Evolutionary conservation across 495 filamentous ascomycete genomes (phyloP).

Genomic region (Podospora didyma): DNA sequence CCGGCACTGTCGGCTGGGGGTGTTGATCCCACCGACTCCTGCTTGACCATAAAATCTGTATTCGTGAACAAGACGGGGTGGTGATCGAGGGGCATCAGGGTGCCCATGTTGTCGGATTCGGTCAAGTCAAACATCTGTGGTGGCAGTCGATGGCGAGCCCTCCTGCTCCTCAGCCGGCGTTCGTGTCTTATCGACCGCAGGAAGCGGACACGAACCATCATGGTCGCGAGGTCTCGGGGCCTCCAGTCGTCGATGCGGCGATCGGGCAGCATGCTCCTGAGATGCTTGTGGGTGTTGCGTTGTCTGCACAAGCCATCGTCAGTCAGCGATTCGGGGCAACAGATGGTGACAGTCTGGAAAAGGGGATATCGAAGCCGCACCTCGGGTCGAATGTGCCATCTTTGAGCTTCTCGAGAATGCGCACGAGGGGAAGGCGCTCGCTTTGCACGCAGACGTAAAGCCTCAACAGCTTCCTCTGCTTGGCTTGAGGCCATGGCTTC

Average conservation of each 20-base stretch:
- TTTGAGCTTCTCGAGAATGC: constrained; percentile 30
- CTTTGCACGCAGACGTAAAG: constrained; percentile 34
- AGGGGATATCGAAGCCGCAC: constrained; percentile 7
- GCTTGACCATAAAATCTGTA: constrained; percentile 8
- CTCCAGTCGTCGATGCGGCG: constrained; percentile 33
- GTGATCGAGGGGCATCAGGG: not conserved
- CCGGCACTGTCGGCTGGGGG: constrained; percentile 10
- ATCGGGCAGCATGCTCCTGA: constrained; percentile 29
- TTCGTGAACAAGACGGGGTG: constrained; percentile 7
- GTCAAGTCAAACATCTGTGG: not conserved
- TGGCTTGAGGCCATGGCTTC: constrained; percentile 30
- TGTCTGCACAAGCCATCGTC: constrained; percentile 14
- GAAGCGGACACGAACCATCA: constrained; percentile 29
- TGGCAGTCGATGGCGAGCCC: not conserved
- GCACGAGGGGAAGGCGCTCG: constrained; percentile 29
- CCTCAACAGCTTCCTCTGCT: constrained; percentile 29
- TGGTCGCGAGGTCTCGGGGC: constrained; percentile 26
- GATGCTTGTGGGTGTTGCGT: constrained; percentile 33
- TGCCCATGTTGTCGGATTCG: not conserved
- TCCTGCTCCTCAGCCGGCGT: constrained; percentile 20
- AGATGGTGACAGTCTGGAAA: not conserved
- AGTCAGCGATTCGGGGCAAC: not conserved
- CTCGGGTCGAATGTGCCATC: constrained; percentile 31
- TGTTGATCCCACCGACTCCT: constrained; percentile 14
- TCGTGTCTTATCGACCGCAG: constrained; percentile 25